These are phyloP conservation scores for Chrysoporthe cubensis DNA, from an alignment of 2,329 filamentous ascomycete genomes.

Conservation along the genomic window DNA sequence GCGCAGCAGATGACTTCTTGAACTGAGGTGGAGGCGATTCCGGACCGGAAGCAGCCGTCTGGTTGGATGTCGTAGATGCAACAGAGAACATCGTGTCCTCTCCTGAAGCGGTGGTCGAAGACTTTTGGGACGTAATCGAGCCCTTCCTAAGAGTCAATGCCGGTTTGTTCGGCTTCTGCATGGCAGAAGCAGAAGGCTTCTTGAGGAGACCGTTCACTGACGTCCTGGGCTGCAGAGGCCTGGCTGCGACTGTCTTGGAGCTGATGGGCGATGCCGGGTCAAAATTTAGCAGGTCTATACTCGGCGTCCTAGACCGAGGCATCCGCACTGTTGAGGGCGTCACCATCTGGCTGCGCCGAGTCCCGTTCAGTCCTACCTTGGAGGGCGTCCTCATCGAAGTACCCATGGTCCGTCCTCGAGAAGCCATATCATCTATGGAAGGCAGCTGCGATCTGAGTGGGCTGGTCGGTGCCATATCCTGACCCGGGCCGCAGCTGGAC, in stretches of 20 bases:
- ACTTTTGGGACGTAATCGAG: slow-evolving; percentile 44
- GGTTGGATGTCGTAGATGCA: slow-evolving; percentile 44
- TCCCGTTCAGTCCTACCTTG: slow-evolving; percentile 33
- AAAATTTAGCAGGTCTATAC: slow-evolving; percentile 42
- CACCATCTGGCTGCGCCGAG: slow-evolving; percentile 37
- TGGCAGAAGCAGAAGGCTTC: slow-evolving; percentile 55
- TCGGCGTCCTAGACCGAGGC: slow-evolving; percentile 42
- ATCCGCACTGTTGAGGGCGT: slow-evolving; percentile 38
- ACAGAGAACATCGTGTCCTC: slow-evolving; percentile 42
- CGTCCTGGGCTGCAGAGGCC: slow-evolving; percentile 53
- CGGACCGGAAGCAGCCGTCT: slow-evolving; percentile 37
- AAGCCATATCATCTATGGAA: slow-evolving; percentile 50
- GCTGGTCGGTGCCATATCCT: slow-evolving; percentile 45
- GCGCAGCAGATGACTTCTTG: slow-evolving; percentile 74
- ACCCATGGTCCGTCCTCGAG: slow-evolving; percentile 39
- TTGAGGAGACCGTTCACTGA: slow-evolving; percentile 58
- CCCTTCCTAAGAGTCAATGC: slow-evolving; percentile 43
- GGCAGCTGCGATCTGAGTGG: slow-evolving; percentile 49
- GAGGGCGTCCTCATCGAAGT: slow-evolving; percentile 41
- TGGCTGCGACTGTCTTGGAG: slow-evolving; percentile 51
- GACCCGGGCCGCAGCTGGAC: slow-evolving; percentile 56
- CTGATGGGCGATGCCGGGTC: slow-evolving; percentile 43
- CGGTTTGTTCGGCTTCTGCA: slow-evolving; percentile 37
- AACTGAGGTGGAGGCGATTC: slow-evolving; percentile 37
- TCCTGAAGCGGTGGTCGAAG: slow-evolving; percentile 41